phyloP scores from a whole-genome alignment of 2,329 filamentous ascomycete species.

The Tolypocladium pustulatum region DNA sequence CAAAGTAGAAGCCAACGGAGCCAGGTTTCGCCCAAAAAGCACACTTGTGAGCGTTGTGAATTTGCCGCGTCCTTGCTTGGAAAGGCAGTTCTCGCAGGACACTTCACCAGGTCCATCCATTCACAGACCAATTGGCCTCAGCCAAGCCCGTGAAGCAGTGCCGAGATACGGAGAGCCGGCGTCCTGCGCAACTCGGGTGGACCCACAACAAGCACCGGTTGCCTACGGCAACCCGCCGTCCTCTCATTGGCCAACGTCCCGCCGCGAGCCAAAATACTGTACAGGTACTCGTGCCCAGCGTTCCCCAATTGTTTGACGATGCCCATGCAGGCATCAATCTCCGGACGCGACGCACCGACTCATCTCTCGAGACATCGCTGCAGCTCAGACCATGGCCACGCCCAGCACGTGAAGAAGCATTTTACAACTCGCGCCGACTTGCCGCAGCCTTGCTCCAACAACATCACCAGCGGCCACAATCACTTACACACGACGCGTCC shows the following conservation, averaged over 20 bases:
- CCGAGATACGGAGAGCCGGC: not conserved
- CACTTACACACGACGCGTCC: conserved; percentile 8
- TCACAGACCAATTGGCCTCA: too few species aligned
- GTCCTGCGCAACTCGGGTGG: not conserved
- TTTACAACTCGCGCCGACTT: conserved; percentile 14
- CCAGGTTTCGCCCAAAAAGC: not conserved
- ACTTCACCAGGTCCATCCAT: too few species aligned
- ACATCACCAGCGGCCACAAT: not conserved
- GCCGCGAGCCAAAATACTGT: conserved; percentile 18
- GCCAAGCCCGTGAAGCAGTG: not conserved
- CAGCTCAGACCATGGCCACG: conserved; percentile 25
- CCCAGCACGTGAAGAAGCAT: conserved; percentile 27
- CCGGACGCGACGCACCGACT: conserved; percentile 1
- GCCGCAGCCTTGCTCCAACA: not conserved
- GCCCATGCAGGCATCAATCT: not conserved
- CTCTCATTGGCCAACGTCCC: conserved; percentile 17
- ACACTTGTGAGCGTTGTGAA: not conserved
- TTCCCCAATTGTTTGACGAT: not conserved
- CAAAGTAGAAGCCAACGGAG: not conserved
- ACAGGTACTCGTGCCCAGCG: too few species aligned
- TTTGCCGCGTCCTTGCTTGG: too few species aligned
- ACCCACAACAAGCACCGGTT: conserved; percentile 10
- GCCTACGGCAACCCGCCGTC: conserved; percentile 17
- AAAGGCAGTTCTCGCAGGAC: too few species aligned
- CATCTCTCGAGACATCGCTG: conserved; percentile 11